phyloP scores from a whole-genome alignment of 1,284 basidiomycete species.

The Inonotus hispidus region DNA sequence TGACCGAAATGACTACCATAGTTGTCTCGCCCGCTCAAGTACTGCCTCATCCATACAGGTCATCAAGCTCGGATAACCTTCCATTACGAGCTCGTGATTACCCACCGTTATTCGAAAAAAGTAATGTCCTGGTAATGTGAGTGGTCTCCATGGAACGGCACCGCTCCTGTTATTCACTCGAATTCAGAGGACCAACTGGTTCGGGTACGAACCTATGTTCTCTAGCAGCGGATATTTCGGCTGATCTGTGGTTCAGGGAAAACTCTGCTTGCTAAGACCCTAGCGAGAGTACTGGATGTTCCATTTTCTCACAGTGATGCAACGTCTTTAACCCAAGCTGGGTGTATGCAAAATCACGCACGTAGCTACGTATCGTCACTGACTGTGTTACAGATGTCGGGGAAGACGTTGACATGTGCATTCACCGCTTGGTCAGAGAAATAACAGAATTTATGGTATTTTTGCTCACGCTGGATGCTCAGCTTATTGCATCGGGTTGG shows the following conservation, averaged over 20 bases:
- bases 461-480: constrained; percentile 6
- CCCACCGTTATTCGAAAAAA: constrained; percentile 80
- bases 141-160: constrained; percentile 22
- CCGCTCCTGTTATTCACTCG: neutral
- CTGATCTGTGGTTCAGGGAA: constrained; percentile 50
- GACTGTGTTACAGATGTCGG: constrained; percentile 65
- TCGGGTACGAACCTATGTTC: constrained; percentile 47
- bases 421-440: constrained; percentile 64
- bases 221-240: constrained; percentile 25
- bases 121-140: constrained; percentile 86
- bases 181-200: constrained; percentile 73
- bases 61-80: constrained; percentile 31
- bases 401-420: constrained; percentile 89
- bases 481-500: constrained; percentile 84
- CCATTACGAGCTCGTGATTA: constrained; percentile 39
- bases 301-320: constrained; percentile 88
- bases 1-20: constrained; percentile 11
- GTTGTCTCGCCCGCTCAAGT: constrained; percentile 49
- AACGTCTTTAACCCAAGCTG: constrained; percentile 81
- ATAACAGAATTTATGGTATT: neutral
- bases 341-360: constrained; percentile 49
- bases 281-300: constrained; percentile 83
- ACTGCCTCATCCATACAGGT: constrained; percentile 45
- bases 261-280: constrained; percentile 79
- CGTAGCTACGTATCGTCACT: constrained; percentile 1